A percentile compares a stretch with the other conserved stretches of the same genome.
These are phyloP conservation scores for Alternaria sp. DNA, from an alignment of 2,329 filamentous ascomycete species.

Conservation along the genomic window DNA sequence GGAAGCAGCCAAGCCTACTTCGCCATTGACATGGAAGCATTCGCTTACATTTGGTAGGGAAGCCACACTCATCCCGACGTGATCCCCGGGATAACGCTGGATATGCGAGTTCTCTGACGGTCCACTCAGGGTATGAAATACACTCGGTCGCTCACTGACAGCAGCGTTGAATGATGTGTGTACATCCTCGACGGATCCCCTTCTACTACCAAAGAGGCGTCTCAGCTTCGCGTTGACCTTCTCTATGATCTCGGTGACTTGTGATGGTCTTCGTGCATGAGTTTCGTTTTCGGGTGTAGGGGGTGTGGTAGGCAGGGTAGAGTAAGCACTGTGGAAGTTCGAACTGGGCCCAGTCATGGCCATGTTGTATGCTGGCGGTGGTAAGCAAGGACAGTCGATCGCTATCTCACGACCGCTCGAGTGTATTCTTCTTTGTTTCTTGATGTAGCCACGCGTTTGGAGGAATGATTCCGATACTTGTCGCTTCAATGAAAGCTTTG, in stretches of 20 bases:
- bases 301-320: conserved; percentile 1
- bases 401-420: not conserved
- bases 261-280: not conserved
- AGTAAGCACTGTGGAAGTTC: not conserved
- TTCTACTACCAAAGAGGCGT: conserved; percentile 6
- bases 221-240: conserved; percentile 1
- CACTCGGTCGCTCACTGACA: not conserved
- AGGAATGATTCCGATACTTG: conserved; percentile 1
- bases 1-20: conserved; percentile 9
- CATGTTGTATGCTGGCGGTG: not conserved
- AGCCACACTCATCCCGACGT: not conserved
- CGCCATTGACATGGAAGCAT: conserved; percentile 3
- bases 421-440: conserved; percentile 2
- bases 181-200: conserved; percentile 1
- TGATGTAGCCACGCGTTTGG: not conserved
- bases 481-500: not conserved
- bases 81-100: not conserved
- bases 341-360: conserved; percentile 3
- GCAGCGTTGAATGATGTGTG: not conserved
- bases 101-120: not conserved
- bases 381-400: not conserved
- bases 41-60: conserved; percentile 10
- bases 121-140: not conserved
- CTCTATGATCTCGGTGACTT: conserved; percentile 7
- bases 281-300: not conserved